Base-by-base conservation (phyloP, 257 asterid genomes). In the Capsicum rhomboideum region DNA sequence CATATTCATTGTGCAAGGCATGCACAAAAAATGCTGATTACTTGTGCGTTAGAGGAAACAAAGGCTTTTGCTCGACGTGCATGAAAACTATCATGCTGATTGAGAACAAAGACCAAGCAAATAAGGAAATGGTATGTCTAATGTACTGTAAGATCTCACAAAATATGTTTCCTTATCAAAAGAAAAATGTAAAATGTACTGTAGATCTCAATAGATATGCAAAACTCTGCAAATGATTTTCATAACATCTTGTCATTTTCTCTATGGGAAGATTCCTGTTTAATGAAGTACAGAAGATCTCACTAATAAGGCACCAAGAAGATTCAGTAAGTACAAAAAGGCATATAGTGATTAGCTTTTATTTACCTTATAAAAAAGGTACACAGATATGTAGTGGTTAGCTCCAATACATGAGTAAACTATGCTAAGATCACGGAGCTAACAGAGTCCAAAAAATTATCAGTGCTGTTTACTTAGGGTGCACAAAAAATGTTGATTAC, bases 31-130 rank as follows among this genome's bases (percentile, higher is more conserved):
- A 87, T 86, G 90, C 93, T 10, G 98, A 97, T 82, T 97, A 87
- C 87, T 21, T 92, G 78, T 83, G 89, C 44, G 96, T 97, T 58
- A 88, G 95, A 89, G 96, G 93, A 80, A 95, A 91, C 92, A 93
- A 90, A 86, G 99, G 99, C 68, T 95, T 97, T 87, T 97, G 99
- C 90, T 69, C 97, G 13, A 90, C 91, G 21, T 97, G 99, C 96
- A 91, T 97, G 97, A 97, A 87, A 87, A 91, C 93, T 40, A 91
- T 95, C 84, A 91, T 93, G 98, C 89, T 95, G 84, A 91, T 93
- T 83, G 99, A 97, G 87, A 93, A 95, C 86, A 93, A 92, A 86
- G 98, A 92, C 84, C 90, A 82, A 63, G 94, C 93, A 82, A 87
- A 89, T 85, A 90, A 59, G 86, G 98, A 90, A 82, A 82, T 84